phyloP scores from a whole-genome alignment of 1,284 basidiomycete species.

The Cutaneotrichosporon arboriforme region DNA sequence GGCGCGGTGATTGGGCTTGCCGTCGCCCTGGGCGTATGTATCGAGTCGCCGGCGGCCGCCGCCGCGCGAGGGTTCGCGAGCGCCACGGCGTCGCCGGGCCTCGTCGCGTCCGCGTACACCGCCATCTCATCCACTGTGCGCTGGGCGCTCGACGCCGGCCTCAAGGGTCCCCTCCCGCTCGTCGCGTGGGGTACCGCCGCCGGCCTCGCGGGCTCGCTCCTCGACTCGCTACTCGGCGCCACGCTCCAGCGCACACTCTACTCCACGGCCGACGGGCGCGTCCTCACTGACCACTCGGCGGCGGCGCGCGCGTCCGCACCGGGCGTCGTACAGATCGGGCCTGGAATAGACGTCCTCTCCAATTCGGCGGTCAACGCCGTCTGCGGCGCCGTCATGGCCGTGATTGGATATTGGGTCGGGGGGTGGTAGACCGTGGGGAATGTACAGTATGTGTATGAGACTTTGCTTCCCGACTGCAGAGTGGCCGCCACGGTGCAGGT shows the following conservation, averaged over 20 bases:
- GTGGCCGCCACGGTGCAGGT: too few species aligned
- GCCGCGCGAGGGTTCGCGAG: not conserved
- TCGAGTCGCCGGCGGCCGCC: conserved; percentile 54
- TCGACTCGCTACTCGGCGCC: conserved; percentile 82
- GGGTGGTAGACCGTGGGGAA: conserved; percentile 3
- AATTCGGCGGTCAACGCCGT: conserved; percentile 53
- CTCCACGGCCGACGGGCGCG: conserved; percentile 57
- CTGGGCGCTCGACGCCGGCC: not conserved
- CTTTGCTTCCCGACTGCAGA: too few species aligned
- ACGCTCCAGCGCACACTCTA: conserved; percentile 79
- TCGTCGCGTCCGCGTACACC: too few species aligned
- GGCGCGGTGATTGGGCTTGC: conserved; percentile 66
- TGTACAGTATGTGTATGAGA: too few species aligned
- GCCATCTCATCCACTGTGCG: not conserved
- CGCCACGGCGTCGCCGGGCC: too few species aligned
- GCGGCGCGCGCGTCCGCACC: conserved; percentile 20
- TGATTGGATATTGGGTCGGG: conserved; percentile 30
- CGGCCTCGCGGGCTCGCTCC: conserved; percentile 68
- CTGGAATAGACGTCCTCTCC: conserved; percentile 63
- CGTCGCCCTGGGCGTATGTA: conserved; percentile 56
- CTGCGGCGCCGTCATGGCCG: conserved; percentile 27
- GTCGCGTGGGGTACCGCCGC: conserved; percentile 59
- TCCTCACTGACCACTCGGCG: conserved; percentile 61
- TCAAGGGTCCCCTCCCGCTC: conserved; percentile 41
- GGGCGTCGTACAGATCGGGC: conserved; percentile 57